Conservation (phyloP, 768 basidiomycete genomes). For the Vishniacozyma victoriae region DNA sequence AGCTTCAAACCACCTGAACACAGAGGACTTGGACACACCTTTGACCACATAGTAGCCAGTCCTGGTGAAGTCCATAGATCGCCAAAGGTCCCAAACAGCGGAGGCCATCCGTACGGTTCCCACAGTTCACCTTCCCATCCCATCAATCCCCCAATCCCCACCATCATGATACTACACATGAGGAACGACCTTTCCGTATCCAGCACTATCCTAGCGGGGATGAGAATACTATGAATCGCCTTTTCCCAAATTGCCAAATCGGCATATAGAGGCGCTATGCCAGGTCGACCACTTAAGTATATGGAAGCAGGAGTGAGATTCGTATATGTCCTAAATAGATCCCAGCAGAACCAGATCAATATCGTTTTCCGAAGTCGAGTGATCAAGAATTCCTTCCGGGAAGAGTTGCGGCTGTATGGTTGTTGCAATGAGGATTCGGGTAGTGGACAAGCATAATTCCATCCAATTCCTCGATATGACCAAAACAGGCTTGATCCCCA, state of each 20-base stretch:
- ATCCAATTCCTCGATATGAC: constrained; percentile 27
- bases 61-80: constrained; percentile 36
- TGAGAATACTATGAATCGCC: constrained; percentile 18
- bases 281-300: constrained; percentile 21
- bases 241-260: constrained; percentile 7
- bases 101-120: constrained; percentile 36
- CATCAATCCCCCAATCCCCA: constrained; percentile 20
- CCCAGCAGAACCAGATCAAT: constrained; percentile 5
- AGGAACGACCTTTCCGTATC: constrained; percentile 5
- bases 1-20: neutral
- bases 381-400: constrained; percentile 9
- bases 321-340: constrained; percentile 20
- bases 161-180: neutral
- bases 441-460: constrained; percentile 15
- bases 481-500: constrained; percentile 27
- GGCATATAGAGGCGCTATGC: constrained; percentile 10
- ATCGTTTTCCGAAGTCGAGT: constrained; percentile 2
- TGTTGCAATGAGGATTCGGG: constrained; percentile 9
- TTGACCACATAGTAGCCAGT: constrained; percentile 32
- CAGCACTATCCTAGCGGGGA: constrained; percentile 13
- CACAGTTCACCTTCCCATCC: constrained; percentile 32
- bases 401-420: constrained; percentile 21
- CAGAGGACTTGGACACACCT: constrained; percentile 12
- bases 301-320: constrained; percentile 6
- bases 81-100: constrained; percentile 22